A percentile compares a stretch with the other conserved stretches of the same genome.
Evolutionary conservation across 495 filamentous ascomycete species (phyloP).

Genomic region (Annulohypoxylon maeteangense): DNA sequence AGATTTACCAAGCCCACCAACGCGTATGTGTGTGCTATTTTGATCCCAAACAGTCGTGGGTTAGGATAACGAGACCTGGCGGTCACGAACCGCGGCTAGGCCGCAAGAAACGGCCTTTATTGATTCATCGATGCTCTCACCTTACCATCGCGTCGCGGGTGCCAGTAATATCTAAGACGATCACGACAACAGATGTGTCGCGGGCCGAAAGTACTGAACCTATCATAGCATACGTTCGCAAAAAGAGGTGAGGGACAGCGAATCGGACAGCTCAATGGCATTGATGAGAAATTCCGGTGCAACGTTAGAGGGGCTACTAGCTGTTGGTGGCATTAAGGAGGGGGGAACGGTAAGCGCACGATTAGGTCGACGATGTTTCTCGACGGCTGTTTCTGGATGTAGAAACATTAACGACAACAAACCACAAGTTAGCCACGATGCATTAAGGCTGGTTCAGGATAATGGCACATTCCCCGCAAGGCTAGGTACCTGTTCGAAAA

Average conservation of each 20-base stretch:
- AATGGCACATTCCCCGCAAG: conserved; percentile 34
- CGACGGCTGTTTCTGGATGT: conserved; percentile 21
- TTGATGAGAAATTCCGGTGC: conserved; percentile 39
- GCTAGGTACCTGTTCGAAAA: conserved; percentile 20
- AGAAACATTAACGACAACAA: conserved; percentile 1
- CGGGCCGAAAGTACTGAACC: conserved; percentile 45
- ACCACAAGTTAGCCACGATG: conserved; percentile 7
- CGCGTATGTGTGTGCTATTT: conserved; percentile 38
- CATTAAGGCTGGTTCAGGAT: conserved; percentile 9
- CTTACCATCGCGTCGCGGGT: conserved; percentile 14
- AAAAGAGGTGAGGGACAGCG: conserved; percentile 34
- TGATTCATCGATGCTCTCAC: conserved; percentile 27
- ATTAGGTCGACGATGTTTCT: conserved; percentile 25
- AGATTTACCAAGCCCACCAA: conserved; percentile 34
- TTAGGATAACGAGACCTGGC: conserved; percentile 32
- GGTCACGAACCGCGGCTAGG: conserved; percentile 30
- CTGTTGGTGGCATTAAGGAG: conserved; percentile 39
- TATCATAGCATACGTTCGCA: conserved; percentile 25
- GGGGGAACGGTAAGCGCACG: conserved; percentile 24
- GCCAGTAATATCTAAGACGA: conserved; percentile 25
- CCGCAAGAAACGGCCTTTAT: conserved; percentile 36
- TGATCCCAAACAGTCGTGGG: conserved; percentile 36
- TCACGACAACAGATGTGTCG: conserved; percentile 23
- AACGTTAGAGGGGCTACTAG: conserved; percentile 38
- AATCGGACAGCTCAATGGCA: conserved; percentile 41